These are phyloP conservation scores for Fraxinus quadrangulata DNA, from an alignment of 257 asterid species.

Conservation along the genomic window DNA sequence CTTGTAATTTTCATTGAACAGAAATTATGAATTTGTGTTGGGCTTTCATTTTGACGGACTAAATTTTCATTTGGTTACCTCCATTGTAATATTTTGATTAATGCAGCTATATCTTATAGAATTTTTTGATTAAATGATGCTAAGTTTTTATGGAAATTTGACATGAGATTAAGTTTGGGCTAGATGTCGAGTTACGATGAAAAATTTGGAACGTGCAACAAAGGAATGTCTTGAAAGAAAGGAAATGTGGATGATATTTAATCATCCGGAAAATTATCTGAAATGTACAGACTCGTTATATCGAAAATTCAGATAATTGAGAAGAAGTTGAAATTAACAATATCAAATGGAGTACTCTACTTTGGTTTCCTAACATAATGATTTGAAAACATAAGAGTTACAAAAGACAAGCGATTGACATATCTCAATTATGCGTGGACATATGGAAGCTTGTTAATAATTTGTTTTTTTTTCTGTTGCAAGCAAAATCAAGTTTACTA, in stretches of 20 bases:
- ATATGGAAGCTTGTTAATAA: not conserved
- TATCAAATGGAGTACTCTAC: not conserved
- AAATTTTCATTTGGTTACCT: too few relatives aligned
- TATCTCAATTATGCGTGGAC: not conserved
- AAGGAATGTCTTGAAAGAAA: too few relatives aligned
- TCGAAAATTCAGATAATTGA: too few relatives aligned
- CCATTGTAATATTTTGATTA: too few relatives aligned
- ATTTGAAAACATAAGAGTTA: not conserved
- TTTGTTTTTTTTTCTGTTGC: too few relatives aligned
- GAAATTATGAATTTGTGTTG: conserved; percentile 3
- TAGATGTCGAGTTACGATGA: not conserved
- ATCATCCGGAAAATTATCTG: too few relatives aligned
- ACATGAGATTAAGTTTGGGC: not conserved
- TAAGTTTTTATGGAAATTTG: too few relatives aligned
- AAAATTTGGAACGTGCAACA: not conserved
- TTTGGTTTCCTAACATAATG: not conserved
- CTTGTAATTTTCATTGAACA: not conserved
- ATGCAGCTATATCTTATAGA: too few relatives aligned
- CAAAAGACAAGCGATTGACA: not conserved
- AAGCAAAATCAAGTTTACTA: too few relatives aligned
- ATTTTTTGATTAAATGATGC: too few relatives aligned
- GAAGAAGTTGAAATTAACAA: too few relatives aligned
- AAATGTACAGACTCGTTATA: too few relatives aligned
- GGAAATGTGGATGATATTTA: not conserved
- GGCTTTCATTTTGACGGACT: not conserved